phyloP scores from a whole-genome alignment of 768 basidiomycete genomes.

The Kwoniella europaea region DNA sequence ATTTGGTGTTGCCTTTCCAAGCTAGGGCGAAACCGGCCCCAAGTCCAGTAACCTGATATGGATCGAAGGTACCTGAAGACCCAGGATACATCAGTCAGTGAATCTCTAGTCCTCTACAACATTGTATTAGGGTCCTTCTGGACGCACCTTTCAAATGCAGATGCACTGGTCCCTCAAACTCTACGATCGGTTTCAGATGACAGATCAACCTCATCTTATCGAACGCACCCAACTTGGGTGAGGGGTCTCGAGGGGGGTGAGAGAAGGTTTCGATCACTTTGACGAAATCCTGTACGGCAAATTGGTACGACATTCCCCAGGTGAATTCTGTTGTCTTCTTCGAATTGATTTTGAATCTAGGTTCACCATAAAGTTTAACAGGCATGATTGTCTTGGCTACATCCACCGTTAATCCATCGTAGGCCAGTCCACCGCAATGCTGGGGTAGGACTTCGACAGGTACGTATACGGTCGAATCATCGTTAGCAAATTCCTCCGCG shows the following conservation, averaged over 20 bases:
- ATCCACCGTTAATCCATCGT: constrained; percentile 65
- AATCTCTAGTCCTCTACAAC: neutral
- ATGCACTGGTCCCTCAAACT: constrained; percentile 71
- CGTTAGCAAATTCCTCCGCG: constrained; percentile 80
- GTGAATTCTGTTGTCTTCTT: constrained; percentile 72
- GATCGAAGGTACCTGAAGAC: constrained; percentile 75
- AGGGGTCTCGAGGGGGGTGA: constrained; percentile 76
- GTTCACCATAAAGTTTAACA: constrained; percentile 86
- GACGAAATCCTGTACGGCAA: constrained; percentile 84
- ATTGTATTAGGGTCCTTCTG: neutral
- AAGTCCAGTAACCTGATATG: constrained; percentile 69
- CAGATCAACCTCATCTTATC: constrained; percentile 79
- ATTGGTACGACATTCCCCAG: constrained; percentile 87
- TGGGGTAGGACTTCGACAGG: constrained; percentile 69
- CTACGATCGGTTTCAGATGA: constrained; percentile 76
- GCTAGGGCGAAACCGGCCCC: constrained; percentile 88
- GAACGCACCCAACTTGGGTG: constrained; percentile 88
- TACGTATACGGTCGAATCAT: constrained; percentile 73
- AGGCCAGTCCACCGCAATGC: constrained; percentile 64
- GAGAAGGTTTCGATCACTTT: constrained; percentile 79
- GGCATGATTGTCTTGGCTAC: constrained; percentile 94
- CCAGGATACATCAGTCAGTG: neutral
- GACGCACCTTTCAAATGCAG: constrained; percentile 80
- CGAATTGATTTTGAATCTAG: constrained; percentile 71
- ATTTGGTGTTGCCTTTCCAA: constrained; percentile 76